Conservation (phyloP, 73 alveolate species). For the Diophrys sp. region DNA sequence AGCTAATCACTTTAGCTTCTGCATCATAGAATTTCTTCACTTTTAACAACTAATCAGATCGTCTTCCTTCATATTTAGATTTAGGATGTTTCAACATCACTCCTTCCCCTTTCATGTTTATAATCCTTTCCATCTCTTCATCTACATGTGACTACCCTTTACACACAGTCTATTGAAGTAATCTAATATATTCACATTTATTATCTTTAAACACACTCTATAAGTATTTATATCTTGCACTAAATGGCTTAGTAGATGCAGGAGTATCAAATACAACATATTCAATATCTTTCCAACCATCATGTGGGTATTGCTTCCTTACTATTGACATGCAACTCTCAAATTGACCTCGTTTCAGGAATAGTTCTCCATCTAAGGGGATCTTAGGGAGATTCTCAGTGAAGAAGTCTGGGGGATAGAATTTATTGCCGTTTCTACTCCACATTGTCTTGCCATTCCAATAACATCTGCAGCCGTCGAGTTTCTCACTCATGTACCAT, state of each 20-base stretch:
- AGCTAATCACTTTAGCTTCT: conserved; percentile 49
- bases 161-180: conserved; percentile 38
- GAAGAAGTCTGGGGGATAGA: conserved; percentile 71
- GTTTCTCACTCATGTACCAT: conserved; percentile 79
- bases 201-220: neutral
- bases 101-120: conserved; percentile 49
- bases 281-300: conserved; percentile 70
- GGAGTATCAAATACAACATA: conserved; percentile 88
- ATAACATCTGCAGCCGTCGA: conserved; percentile 80
- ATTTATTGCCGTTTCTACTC: conserved; percentile 48
- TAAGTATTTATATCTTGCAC: conserved; percentile 48
- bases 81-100: conserved; percentile 59
- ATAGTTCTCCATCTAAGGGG: conserved; percentile 81
- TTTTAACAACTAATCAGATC: conserved; percentile 36
- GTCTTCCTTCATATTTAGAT: conserved; percentile 38
- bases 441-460: conserved; percentile 77
- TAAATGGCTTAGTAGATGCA: conserved; percentile 48
- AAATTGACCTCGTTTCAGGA: conserved; percentile 73
- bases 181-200: conserved; percentile 19
- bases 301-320: conserved; percentile 58
- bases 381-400: conserved; percentile 63
- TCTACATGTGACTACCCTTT: conserved; percentile 39
- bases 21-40: conserved; percentile 48
- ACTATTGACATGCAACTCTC: conserved; percentile 64
- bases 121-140: conserved; percentile 24